These are phyloP conservation scores for Pythium coloratum DNA, from an alignment of 352 stramenopile genomes.

Conservation along the genomic window DNA sequence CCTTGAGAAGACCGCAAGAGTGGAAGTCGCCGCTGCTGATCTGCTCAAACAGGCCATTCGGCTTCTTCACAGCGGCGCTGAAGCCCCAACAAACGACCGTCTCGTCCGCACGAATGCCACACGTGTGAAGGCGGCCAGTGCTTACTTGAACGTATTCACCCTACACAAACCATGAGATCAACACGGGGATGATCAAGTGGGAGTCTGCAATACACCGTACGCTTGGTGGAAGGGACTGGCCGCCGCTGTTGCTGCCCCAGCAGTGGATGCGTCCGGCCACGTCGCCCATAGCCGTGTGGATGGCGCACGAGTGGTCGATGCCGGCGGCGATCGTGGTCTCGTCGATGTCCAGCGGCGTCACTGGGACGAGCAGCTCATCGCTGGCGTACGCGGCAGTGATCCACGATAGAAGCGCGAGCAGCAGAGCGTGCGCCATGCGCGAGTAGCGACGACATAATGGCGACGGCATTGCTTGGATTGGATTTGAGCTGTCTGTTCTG, in stretches of 20 bases:
- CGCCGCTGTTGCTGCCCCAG: conserved; percentile 66
- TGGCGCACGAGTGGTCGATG: conserved; percentile 81
- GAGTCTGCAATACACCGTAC: conserved; percentile 15
- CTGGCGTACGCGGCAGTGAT: background rate
- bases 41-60: conserved; percentile 74
- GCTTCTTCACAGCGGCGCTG: conserved; percentile 44
- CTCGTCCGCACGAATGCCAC: conserved; percentile 74
- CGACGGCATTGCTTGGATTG: background rate
- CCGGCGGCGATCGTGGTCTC: conserved; percentile 74
- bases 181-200: too few relatives aligned
- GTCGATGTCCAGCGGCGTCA: conserved; percentile 70
- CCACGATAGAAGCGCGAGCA: background rate
- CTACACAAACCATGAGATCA: conserved; percentile 10
- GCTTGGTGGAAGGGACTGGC: conserved; percentile 49
- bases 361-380: conserved; percentile 7
- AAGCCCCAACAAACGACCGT: conserved; percentile 77
- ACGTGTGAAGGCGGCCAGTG: conserved; percentile 70
- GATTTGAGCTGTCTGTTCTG: background rate
- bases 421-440: background rate
- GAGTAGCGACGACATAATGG: background rate
- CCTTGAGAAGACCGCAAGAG: conserved; percentile 78
- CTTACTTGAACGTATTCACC: conserved; percentile 83
- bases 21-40: conserved; percentile 84
- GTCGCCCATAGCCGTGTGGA: conserved; percentile 61
- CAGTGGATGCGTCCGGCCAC: conserved; percentile 77